These are phyloP conservation scores for Byssoonygena ceratinophila DNA, from an alignment of 2,329 filamentous ascomycete species.

Conservation along the genomic window DNA sequence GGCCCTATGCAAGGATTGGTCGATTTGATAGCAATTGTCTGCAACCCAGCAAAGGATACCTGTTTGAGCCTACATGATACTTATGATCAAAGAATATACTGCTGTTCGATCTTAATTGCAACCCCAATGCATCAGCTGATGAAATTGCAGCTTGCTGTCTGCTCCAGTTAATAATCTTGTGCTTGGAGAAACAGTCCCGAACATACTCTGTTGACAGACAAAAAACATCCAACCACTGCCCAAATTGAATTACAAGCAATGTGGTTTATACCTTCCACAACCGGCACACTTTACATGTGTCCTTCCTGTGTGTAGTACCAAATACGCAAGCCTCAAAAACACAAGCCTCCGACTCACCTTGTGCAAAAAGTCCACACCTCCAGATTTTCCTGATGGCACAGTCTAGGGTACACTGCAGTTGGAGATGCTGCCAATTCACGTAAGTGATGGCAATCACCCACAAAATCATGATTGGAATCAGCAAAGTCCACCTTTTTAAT, in stretches of 20 bases:
- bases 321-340: neutral
- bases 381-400: neutral
- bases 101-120: neutral
- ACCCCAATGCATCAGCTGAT: too few relatives aligned
- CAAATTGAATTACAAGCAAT: too few relatives aligned
- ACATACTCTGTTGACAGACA: too few relatives aligned
- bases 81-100: neutral
- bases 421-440: neutral
- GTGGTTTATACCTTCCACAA: too few relatives aligned
- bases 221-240: too few relatives aligned
- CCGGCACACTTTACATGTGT: neutral
- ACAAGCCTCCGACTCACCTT: neutral
- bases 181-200: too few relatives aligned
- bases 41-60: neutral
- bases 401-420: neutral
- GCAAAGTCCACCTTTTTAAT: too few relatives aligned
- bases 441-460: too few relatives aligned
- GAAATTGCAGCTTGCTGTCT: neutral
- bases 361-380: neutral
- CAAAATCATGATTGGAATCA: too few relatives aligned
- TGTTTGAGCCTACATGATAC: neutral
- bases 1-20: neutral
- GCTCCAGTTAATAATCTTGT: too few relatives aligned
- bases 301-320: neutral
- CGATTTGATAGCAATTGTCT: conserved; percentile 1